Conservation (phyloP, 192 early-diverging fungal genomes). For the Linnemannia zychae region DNA sequence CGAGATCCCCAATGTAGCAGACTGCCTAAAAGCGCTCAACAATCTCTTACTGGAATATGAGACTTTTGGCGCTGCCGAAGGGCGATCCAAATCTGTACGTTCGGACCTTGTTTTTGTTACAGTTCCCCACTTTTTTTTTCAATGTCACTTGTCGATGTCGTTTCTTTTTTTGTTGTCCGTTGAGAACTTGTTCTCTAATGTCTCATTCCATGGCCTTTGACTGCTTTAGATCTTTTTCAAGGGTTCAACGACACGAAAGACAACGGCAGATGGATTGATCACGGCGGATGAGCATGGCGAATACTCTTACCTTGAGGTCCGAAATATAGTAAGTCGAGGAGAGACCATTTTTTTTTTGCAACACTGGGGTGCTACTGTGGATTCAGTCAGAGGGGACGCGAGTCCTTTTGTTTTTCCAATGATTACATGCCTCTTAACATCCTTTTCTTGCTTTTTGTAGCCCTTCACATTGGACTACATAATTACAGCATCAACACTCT, state of each 20-base stretch:
- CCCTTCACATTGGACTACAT: constrained; percentile 40
- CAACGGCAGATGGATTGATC: background rate
- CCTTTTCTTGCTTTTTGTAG: background rate
- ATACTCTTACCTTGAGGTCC: constrained; percentile 30
- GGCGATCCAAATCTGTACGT: constrained; percentile 34
- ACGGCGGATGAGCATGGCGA: constrained; percentile 23
- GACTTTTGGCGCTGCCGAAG: constrained; percentile 20
- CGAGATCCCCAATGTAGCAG: constrained; percentile 30
- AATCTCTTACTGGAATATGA: constrained; percentile 31
- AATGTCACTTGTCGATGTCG: background rate
- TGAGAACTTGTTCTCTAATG: background rate
- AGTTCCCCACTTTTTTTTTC: background rate
- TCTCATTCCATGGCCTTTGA: no score
- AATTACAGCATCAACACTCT: constrained; percentile 33
- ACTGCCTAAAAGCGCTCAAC: constrained; percentile 27
- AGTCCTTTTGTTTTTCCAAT: no score
- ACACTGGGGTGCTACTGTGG: no score
- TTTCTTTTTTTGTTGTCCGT: background rate
- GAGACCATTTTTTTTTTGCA: no score
- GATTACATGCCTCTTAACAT: background rate
- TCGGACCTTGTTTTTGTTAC: background rate
- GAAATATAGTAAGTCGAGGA: constrained; percentile 12
- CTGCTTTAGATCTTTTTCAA: constrained; percentile 23
- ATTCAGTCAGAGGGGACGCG: no score
- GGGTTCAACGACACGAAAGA: background rate